Evolutionary conservation across 192 early-diverging fungal species (phyloP).

Genomic region (Geosiphon pyriformis): DNA sequence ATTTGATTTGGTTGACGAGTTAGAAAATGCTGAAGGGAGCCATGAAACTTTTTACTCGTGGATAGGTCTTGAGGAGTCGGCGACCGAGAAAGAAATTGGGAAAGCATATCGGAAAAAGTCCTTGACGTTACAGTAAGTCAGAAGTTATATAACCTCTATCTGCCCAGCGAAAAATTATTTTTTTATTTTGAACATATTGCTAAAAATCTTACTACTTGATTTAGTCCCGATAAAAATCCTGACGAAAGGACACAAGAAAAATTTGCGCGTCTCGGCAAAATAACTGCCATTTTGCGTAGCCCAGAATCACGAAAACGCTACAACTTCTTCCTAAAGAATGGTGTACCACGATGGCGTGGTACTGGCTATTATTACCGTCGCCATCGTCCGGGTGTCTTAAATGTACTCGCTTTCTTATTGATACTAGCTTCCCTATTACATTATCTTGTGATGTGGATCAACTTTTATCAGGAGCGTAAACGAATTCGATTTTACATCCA

Average conservation of each 20-base stretch:
- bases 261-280: conserved; percentile 60
- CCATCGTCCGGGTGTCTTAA: conserved; percentile 63
- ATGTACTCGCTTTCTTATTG: conserved; percentile 49
- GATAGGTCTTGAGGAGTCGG: conserved; percentile 48
- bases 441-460: conserved; percentile 55
- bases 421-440: conserved; percentile 56
- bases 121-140: conserved; percentile 57
- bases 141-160: not conserved
- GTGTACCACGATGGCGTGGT: conserved; percentile 75
- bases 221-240: conserved; percentile 69
- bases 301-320: conserved; percentile 60
- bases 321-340: conserved; percentile 76
- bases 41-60: conserved; percentile 62
- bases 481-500: conserved; percentile 36
- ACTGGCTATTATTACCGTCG: conserved; percentile 69
- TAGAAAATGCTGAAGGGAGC: conserved; percentile 55
- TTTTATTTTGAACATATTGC: not conserved
- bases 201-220: not conserved
- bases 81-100: conserved; percentile 52
- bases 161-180: not conserved
- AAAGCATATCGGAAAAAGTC: conserved; percentile 65
- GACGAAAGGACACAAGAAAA: conserved; percentile 47
- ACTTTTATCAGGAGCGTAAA: conserved; percentile 55
- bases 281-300: conserved; percentile 62
- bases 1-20: conserved; percentile 73